phyloP scores from a whole-genome alignment of 2,329 filamentous ascomycete genomes.

The Ophiostoma piceae region DNA sequence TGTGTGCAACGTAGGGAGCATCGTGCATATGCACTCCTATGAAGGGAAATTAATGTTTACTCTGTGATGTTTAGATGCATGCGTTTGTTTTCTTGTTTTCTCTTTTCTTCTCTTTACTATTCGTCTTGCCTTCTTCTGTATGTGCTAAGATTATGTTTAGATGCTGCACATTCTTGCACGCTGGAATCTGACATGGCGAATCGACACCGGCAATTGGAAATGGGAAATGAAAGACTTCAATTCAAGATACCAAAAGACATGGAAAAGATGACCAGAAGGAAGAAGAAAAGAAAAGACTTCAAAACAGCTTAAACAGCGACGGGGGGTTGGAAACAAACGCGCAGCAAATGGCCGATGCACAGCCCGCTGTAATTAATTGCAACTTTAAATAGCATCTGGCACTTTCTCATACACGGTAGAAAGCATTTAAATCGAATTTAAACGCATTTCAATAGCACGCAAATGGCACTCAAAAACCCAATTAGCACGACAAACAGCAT shows the following conservation, averaged over 20 bases:
- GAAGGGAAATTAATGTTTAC: constrained; percentile 2
- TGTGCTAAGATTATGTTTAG: not conserved
- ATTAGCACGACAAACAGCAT: too few species aligned
- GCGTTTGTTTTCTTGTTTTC: not conserved
- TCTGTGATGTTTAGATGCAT: not conserved
- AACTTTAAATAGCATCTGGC: not conserved
- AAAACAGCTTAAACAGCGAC: constrained; percentile 17
- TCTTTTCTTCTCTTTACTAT: not conserved
- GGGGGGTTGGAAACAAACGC: constrained; percentile 26
- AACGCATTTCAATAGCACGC: not conserved
- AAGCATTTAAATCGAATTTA: too few species aligned
- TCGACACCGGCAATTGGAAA: not conserved
- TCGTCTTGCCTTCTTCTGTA: not conserved
- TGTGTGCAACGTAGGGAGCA: constrained; percentile 7
- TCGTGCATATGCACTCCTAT: constrained; percentile 16
- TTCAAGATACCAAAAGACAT: not conserved
- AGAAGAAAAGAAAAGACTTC: not conserved
- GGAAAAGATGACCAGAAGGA: too few species aligned
- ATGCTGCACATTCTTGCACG: not conserved
- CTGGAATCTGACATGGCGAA: not conserved
- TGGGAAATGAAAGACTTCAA: not conserved
- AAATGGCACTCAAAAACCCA: not conserved
- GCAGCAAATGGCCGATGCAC: constrained; percentile 18
- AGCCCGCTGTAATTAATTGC: constrained; percentile 7
- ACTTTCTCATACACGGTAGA: too few species aligned